These are phyloP conservation scores for Nigrospora oryzae DNA, from an alignment of 2,329 filamentous ascomycete genomes.

Conservation along the genomic window DNA sequence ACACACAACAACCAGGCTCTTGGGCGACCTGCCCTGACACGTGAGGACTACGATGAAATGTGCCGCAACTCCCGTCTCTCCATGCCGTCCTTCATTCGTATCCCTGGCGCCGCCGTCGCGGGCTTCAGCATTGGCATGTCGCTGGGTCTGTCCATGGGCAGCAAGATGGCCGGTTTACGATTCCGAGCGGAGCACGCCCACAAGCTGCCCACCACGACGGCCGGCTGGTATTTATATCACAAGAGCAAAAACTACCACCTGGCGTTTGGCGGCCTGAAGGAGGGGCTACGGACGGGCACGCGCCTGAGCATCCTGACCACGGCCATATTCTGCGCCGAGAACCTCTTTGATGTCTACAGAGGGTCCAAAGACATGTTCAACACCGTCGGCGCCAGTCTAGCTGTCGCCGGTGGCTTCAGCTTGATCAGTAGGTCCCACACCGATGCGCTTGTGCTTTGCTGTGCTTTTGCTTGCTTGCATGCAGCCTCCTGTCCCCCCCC, in stretches of 20 bases:
- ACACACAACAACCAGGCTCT: too few species aligned
- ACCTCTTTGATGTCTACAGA: slow-evolving; percentile 69
- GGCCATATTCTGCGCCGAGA: slow-evolving; percentile 74
- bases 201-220: slow-evolving; percentile 72
- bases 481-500: not conserved
- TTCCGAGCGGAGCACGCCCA: slow-evolving; percentile 97
- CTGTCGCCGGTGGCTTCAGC: slow-evolving; percentile 80
- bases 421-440: slow-evolving; percentile 59
- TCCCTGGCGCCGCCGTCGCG: slow-evolving; percentile 54
- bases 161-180: slow-evolving; percentile 64
- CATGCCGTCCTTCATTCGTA: slow-evolving; percentile 55
- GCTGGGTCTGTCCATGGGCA: slow-evolving; percentile 65
- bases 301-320: slow-evolving; percentile 65
- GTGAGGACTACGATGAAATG: slow-evolving; percentile 22
- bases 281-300: slow-evolving; percentile 67
- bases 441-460: too few species aligned
- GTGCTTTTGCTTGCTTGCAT: too few species aligned
- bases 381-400: slow-evolving; percentile 74
- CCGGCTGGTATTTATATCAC: slow-evolving; percentile 97
- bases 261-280: slow-evolving; percentile 66
- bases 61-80: slow-evolving; percentile 43
- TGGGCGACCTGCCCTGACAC: slow-evolving; percentile 3
- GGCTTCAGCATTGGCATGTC: slow-evolving; percentile 62
- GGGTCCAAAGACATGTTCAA: slow-evolving; percentile 68
- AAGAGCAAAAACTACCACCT: slow-evolving; percentile 94